These are phyloP conservation scores for Chlamydomonas incerta DNA, from an alignment of 139 green algal genomes.

Conservation along the genomic window DNA sequence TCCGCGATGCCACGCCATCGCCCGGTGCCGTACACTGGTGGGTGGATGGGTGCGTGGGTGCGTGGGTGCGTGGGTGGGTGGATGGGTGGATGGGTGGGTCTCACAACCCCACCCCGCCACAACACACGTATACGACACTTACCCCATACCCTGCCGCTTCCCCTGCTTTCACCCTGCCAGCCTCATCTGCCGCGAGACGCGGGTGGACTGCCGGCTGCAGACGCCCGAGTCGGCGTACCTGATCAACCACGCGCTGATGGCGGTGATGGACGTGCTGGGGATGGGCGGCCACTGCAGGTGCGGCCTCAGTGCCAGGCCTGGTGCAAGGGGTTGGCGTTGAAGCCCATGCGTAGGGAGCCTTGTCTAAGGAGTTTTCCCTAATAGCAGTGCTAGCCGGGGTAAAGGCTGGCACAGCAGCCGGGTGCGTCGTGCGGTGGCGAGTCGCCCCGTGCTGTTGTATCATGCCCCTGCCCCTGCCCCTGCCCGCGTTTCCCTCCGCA, in stretches of 20 bases:
- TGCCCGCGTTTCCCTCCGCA: neutral
- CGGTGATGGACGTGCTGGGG: slow-evolving; percentile 39
- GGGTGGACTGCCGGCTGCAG: slow-evolving; percentile 4
- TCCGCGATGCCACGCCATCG: neutral
- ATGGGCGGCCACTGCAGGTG: slow-evolving; percentile 33
- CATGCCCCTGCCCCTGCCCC: no score
- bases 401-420: no score
- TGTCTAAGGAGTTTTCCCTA: no score
- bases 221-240: slow-evolving; percentile 1
- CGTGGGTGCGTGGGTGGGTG: neutral
- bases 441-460: neutral
- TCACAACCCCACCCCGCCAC: neutral
- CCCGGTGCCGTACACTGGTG: neutral
- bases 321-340: neutral
- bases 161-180: no score
- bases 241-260: slow-evolving; percentile 36
- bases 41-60: no score
- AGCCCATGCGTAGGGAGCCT: no score
- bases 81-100: neutral
- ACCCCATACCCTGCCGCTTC: no score
- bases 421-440: no score
- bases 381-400: no score
- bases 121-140: no score
- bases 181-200: slow-evolving; percentile 20
- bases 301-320: neutral